phyloP scores from a whole-genome alignment of 176 grass and related monocot genomes.

The Oryza brachyantha region DNA sequence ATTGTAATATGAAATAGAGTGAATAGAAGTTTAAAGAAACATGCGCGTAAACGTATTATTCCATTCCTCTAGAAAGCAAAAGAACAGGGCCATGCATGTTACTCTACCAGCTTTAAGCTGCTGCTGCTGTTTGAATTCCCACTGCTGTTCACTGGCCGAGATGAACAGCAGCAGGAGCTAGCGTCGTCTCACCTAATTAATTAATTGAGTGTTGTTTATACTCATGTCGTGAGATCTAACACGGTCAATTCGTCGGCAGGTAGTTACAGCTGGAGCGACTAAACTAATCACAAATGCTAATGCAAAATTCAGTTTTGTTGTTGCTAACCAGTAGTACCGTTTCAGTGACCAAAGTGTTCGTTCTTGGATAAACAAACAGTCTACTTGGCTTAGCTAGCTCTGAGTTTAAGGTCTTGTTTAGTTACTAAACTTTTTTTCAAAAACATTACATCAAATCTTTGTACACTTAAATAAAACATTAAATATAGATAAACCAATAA shows the following conservation, averaged over 20 bases:
- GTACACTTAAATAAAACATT: too few relatives aligned
- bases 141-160: constrained; percentile 9
- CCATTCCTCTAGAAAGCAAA: too few relatives aligned
- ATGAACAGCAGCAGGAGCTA: not conserved
- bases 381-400: not conserved
- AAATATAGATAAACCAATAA: too few relatives aligned
- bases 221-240: not conserved
- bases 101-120: not conserved
- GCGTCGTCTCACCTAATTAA: not conserved
- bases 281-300: not conserved
- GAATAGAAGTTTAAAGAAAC: too few relatives aligned
- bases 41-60: too few relatives aligned
- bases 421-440: too few relatives aligned
- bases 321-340: too few relatives aligned
- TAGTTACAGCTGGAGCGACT: not conserved
- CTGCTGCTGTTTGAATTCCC: constrained; percentile 12
- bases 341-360: not conserved
- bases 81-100: too few relatives aligned
- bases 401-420: constrained; percentile 22
- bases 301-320: not conserved
- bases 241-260: constrained; percentile 25
- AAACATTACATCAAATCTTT: too few relatives aligned
- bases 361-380: not conserved
- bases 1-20: too few relatives aligned
- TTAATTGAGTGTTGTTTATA: too few relatives aligned